Percentiles rank a stretch among this genome's conserved stretches.
Conservation (phyloP, 1,284 basidiomycete species). For the Heterobasidion parviporum region DNA sequence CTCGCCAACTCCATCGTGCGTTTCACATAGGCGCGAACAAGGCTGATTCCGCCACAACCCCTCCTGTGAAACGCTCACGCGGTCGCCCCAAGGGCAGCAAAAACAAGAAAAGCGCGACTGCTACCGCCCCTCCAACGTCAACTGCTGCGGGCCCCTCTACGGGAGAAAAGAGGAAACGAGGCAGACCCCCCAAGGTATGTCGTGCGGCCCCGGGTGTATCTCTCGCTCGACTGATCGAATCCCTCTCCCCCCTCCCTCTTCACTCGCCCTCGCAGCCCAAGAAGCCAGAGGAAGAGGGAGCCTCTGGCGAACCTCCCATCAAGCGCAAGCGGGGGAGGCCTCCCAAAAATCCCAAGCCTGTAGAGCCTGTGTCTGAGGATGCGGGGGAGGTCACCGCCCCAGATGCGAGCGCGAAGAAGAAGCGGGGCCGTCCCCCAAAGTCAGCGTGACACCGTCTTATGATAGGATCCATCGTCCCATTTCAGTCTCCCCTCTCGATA, state of each 20-base stretch:
- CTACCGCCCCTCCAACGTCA: slow-evolving; percentile 28
- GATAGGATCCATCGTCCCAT: slow-evolving; percentile 13
- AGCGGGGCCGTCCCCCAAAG: slow-evolving; percentile 68
- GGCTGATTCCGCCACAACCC: slow-evolving; percentile 17
- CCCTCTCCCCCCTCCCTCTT: slow-evolving; percentile 11
- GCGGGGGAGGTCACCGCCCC: slow-evolving; percentile 26
- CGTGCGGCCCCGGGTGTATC: neutral
- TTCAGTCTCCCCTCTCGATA: slow-evolving; percentile 1
- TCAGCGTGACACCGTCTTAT: slow-evolving; percentile 6
- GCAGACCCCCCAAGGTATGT: slow-evolving; percentile 70
- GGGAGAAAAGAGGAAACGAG: slow-evolving; percentile 49
- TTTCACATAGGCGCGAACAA: slow-evolving; percentile 11
- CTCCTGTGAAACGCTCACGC: slow-evolving; percentile 55
- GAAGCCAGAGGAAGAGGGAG: slow-evolving; percentile 33
- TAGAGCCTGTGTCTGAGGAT: slow-evolving; percentile 28
- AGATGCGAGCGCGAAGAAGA: slow-evolving; percentile 43
- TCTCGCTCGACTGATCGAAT: neutral
- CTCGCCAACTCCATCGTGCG: slow-evolving; percentile 15
- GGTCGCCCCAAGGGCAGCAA: slow-evolving; percentile 77
- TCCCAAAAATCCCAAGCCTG: slow-evolving; percentile 55
- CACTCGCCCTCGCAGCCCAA: slow-evolving; percentile 37
- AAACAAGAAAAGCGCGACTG: slow-evolving; percentile 57
- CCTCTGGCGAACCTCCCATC: slow-evolving; percentile 35
- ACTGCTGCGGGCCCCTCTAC: slow-evolving; percentile 26
- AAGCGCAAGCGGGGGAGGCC: slow-evolving; percentile 70